phyloP scores from a whole-genome alignment of 2,329 filamentous ascomycete genomes.

The Lecanicillium sp. region DNA sequence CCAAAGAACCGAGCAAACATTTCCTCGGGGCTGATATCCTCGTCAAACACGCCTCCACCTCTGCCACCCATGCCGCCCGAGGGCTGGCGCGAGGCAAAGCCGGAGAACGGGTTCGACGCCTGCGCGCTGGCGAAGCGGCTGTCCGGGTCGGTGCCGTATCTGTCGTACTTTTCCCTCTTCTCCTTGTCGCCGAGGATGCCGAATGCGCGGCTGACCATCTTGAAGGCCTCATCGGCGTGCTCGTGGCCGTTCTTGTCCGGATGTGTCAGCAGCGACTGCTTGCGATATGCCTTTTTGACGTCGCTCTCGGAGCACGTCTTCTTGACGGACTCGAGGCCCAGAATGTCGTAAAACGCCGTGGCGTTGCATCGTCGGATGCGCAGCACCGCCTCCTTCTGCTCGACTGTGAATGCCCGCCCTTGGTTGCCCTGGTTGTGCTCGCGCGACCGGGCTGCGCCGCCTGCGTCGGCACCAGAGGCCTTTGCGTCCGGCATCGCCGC shows the following conservation, averaged over 20 bases:
- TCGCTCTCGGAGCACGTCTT: slow-evolving; percentile 67
- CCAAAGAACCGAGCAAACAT: slow-evolving; percentile 97
- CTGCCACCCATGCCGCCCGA: slow-evolving; percentile 41
- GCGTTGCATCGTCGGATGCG: slow-evolving; percentile 76
- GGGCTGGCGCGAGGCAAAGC: slow-evolving; percentile 22
- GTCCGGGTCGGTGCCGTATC: slow-evolving; percentile 87
- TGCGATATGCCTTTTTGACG: slow-evolving; percentile 97
- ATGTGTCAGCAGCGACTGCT: slow-evolving; percentile 88
- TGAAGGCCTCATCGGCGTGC: slow-evolving; percentile 95
- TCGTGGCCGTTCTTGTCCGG: slow-evolving; percentile 98
- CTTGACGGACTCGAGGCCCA: slow-evolving; percentile 61
- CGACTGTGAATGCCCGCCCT: slow-evolving; percentile 71
- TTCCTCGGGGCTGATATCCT: slow-evolving; percentile 93
- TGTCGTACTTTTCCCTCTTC: slow-evolving; percentile 83
- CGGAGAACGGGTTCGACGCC: slow-evolving; percentile 26
- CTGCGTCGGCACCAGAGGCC: slow-evolving; percentile 46
- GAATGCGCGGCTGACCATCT: slow-evolving; percentile 93
- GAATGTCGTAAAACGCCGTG: slow-evolving; percentile 93
- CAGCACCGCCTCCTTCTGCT: slow-evolving; percentile 87
- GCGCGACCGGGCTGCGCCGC: slow-evolving; percentile 39
- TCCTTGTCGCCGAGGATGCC: slow-evolving; percentile 88
- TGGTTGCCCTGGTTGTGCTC: slow-evolving; percentile 72
- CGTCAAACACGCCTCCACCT: slow-evolving; percentile 64
- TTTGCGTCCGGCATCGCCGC: slow-evolving; percentile 27
- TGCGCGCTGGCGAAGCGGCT: slow-evolving; percentile 66